These are phyloP conservation scores for Cinchona pubescens DNA, from an alignment of 257 asterid species.

Conservation along the genomic window DNA sequence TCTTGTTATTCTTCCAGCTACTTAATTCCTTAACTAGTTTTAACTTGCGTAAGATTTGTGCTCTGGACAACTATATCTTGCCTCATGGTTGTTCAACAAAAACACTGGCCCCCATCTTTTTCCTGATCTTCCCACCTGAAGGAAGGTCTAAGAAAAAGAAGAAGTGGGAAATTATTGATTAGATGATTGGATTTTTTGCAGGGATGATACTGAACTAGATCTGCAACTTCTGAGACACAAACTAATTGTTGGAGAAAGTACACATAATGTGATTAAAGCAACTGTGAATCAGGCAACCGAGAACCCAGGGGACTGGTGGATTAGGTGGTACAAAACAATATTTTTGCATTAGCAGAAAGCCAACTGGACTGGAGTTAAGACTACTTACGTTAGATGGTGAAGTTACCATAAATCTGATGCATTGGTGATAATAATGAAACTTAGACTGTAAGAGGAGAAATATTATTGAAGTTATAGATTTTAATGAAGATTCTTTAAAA, in stretches of 20 bases:
- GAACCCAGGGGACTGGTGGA: not conserved
- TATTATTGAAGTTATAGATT: no score
- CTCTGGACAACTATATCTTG: not conserved
- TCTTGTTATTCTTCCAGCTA: conserved; percentile 26
- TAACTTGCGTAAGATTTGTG: not conserved
- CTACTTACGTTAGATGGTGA: not conserved
- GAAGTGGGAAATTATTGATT: not conserved
- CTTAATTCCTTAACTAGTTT: not conserved
- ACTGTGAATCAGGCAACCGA: not conserved
- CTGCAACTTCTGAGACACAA: not conserved
- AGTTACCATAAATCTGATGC: not conserved
- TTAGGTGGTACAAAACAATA: not conserved
- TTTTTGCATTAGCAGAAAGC: not conserved
- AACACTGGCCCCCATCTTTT: not conserved
- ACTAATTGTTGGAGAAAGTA: not conserved
- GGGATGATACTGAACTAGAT: not conserved
- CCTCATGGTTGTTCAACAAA: not conserved
- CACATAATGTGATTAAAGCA: not conserved
- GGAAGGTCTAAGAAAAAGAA: not conserved
- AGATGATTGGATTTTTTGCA: not conserved
- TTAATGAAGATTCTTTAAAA: not conserved
- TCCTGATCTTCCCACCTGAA: not conserved
- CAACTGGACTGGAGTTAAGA: not conserved
- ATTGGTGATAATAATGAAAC: not conserved
- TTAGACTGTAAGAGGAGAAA: not conserved